A percentile compares a stretch with the other conserved stretches of the same genome.
Conservation (phyloP, 495 filamentous ascomycete genomes). For the Aspergillus avenaceus region DNA sequence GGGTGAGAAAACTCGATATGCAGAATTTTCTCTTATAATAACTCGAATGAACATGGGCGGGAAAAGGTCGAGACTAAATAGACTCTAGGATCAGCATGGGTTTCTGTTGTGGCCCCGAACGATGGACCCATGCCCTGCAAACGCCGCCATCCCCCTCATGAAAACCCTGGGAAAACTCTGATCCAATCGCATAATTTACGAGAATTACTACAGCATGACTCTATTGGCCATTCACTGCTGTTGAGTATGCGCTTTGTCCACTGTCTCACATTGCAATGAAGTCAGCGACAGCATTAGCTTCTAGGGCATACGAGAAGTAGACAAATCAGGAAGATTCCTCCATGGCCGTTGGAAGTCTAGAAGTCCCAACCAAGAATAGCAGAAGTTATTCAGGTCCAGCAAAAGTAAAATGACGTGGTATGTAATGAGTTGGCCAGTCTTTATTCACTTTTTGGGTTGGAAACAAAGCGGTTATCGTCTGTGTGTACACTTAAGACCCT, state of each 20-base stretch:
- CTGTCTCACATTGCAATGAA: not conserved
- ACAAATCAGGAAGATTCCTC: not conserved
- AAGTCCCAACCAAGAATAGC: not conserved
- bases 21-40: not conserved
- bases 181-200: constrained; percentile 11
- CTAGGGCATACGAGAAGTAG: not conserved
- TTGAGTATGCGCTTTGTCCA: not conserved
- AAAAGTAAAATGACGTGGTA: not conserved
- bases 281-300: not conserved
- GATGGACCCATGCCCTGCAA: not conserved
- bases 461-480: not conserved
- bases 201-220: constrained; percentile 6
- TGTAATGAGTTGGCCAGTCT: not conserved
- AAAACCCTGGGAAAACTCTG: constrained; percentile 5
- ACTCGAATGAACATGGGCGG: not conserved
- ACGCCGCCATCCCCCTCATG: not conserved
- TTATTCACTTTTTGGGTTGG: not conserved
- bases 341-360: not conserved
- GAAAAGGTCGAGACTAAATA: not conserved
- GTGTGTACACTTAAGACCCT: not conserved
- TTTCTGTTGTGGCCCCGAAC: not conserved
- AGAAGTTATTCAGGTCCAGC: not conserved
- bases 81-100: not conserved
- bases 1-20: not conserved
- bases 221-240: not conserved